Base-by-base conservation (phyloP, 2,329 filamentous ascomycete genomes). In the Tolypocladium sp. region DNA sequence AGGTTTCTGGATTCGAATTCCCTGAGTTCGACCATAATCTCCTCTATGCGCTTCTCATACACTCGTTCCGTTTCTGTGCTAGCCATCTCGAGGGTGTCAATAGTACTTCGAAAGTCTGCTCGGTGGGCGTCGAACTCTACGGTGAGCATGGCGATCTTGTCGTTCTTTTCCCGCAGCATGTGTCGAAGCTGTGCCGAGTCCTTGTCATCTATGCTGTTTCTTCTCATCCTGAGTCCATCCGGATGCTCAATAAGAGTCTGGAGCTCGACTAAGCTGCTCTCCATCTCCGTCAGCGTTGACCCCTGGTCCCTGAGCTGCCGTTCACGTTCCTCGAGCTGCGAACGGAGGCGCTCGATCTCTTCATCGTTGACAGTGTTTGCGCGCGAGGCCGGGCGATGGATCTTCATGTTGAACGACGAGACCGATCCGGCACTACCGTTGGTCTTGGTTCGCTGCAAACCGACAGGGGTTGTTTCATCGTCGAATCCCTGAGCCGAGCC, bases 31-130 rank as follows among this genome's bases (percentile, higher is more conserved):
- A 87, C 83, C 74, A 94, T 83, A 46, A 99, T 76, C 67, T 92
- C 90, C 67, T 92, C 89, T 62, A 97, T 90, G 74, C 91, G 90
- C 73, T 91, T 89, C 71, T 99, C 94, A 70, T 99, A 99, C 17
- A 99, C 93, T 33, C 93, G 84, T 74, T 97, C 90, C 0, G 94
- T 99, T 76, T 99, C 94, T 0, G 92, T 90, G 69, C 92, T 96
- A 2, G 94, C 95, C 77, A 97, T 84, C 73, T 99, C 94, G 56
- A 99, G 80, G 0, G 93, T 96, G 74, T 99, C 94, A 62, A 99
- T 94, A 22, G 94, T 99, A 72, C 91, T 96, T 65, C 94, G 82
- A 75, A 99, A 99, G 73, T 99, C 94, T 22, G 94, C 93, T 60
- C 94, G 84, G 71, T 99, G 93, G 12, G 89, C 86, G 70, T 99